Percentiles rank a stretch among this genome's conserved stretches.
These are phyloP conservation scores for Coniophora puteana DNA, from an alignment of 1,284 basidiomycete species.

Conservation along the genomic window DNA sequence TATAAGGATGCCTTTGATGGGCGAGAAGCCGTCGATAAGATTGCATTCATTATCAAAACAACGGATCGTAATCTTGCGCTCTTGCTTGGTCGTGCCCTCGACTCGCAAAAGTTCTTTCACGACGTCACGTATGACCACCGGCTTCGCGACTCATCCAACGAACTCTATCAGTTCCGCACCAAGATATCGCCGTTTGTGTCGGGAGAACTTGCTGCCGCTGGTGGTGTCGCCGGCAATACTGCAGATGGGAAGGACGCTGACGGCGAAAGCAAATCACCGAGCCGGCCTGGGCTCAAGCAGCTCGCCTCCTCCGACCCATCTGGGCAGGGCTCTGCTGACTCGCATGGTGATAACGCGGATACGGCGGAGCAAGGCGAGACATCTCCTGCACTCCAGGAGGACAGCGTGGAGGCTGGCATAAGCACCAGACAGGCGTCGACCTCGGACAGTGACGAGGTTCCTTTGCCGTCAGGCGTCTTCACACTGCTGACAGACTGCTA, in stretches of 20 bases:
- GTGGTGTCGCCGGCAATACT: constrained; percentile 14
- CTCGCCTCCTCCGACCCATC: constrained; percentile 32
- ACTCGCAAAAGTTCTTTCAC: constrained; percentile 99
- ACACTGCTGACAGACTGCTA: constrained; percentile 97
- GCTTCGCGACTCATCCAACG: constrained; percentile 82
- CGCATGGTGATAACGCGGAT: constrained; percentile 30
- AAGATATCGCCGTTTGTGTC: constrained; percentile 76
- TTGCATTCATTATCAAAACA: constrained; percentile 97
- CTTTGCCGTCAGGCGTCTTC: constrained; percentile 92
- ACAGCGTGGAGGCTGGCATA: no score
- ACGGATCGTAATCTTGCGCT: constrained; percentile 95
- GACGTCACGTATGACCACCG: constrained; percentile 99
- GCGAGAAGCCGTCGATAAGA: constrained; percentile 93
- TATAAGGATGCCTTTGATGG: constrained; percentile 98
- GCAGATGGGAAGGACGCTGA: constrained; percentile 30
- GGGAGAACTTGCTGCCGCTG: constrained; percentile 53
- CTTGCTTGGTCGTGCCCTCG: constrained; percentile 90
- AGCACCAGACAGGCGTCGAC: no score
- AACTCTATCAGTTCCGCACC: constrained; percentile 91
- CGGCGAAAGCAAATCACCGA: constrained; percentile 21
- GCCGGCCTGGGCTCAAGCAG: constrained; percentile 8
- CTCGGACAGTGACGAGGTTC: constrained; percentile 57
- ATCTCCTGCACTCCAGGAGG: constrained; percentile 37
- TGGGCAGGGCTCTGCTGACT: constrained; percentile 38
- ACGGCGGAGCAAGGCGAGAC: constrained; percentile 34